These are phyloP conservation scores for Dactylella cylindrospora DNA, from an alignment of 2,329 filamentous ascomycete genomes.

Conservation along the genomic window DNA sequence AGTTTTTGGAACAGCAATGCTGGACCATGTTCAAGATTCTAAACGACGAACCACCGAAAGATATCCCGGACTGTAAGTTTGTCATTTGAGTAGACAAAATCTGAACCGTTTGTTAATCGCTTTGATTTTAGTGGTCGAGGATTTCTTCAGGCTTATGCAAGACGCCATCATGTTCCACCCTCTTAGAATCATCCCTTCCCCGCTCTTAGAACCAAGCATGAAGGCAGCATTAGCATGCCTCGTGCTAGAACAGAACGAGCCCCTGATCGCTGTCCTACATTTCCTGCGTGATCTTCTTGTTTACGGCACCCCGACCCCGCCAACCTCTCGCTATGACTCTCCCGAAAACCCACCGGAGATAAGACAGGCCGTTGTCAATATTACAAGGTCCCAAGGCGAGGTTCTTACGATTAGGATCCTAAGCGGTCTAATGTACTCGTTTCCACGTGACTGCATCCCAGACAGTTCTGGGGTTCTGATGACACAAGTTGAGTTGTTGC, in stretches of 20 bases:
- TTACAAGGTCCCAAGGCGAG: constrained; percentile 71
- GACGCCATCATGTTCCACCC: constrained; percentile 94
- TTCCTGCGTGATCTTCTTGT: constrained; percentile 88
- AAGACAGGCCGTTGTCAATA: constrained; percentile 69
- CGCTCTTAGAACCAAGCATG: constrained; percentile 78
- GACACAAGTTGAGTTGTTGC: constrained; percentile 82
- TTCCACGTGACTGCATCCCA: constrained; percentile 91
- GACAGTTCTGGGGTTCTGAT: constrained; percentile 93
- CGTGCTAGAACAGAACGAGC: constrained; percentile 85
- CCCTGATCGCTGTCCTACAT: constrained; percentile 85
- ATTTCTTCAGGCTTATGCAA: constrained; percentile 90
- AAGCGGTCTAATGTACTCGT: constrained; percentile 99
- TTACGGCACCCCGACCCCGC: constrained; percentile 71
- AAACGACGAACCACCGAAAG: constrained; percentile 70
- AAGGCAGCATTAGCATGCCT: constrained; percentile 83
- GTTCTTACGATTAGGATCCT: constrained; percentile 82
- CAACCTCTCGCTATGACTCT: constrained; percentile 61
- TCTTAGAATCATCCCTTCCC: constrained; percentile 75
- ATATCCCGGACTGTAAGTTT: constrained; percentile 57
- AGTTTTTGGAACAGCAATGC: constrained; percentile 91
- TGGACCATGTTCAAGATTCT: constrained; percentile 85
- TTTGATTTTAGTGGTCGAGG: constrained; percentile 70
- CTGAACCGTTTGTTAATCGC: constrained; percentile 44
- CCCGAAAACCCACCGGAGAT: constrained; percentile 68
- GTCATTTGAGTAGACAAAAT: too few species aligned